Percentiles rank a stretch among this genome's conserved stretches.
These are phyloP conservation scores for Syncephalastrum monosporum DNA, from an alignment of 371 early-diverging fungal species.

Conservation along the genomic window DNA sequence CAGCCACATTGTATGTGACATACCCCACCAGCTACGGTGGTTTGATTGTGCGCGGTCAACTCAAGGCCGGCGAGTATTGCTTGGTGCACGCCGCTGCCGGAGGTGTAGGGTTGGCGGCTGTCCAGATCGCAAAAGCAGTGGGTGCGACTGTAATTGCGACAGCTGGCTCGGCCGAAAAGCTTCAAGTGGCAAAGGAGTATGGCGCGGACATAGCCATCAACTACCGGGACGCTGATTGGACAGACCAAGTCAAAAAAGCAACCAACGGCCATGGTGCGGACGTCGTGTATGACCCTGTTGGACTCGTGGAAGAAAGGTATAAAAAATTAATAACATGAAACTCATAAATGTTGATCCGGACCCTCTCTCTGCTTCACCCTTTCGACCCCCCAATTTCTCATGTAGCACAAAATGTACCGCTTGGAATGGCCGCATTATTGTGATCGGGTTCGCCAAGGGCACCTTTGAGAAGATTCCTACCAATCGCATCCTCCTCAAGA, in stretches of 20 bases:
- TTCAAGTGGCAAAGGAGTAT: constrained; percentile 57
- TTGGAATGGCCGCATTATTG: constrained; percentile 79
- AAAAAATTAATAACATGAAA: too few relatives aligned
- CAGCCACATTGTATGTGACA: constrained; percentile 74
- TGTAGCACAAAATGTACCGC: constrained; percentile 64
- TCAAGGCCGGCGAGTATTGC: constrained; percentile 60
- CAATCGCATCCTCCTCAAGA: constrained; percentile 80
- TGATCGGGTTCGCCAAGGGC: constrained; percentile 87
- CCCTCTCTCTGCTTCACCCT: too few relatives aligned
- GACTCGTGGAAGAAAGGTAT: constrained; percentile 62
- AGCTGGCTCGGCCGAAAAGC: constrained; percentile 70
- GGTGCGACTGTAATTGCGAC: constrained; percentile 86
- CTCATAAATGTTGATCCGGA: too few relatives aligned
- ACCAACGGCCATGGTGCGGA: constrained; percentile 68
- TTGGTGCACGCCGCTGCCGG: constrained; percentile 82
- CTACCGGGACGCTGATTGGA: constrained; percentile 78
- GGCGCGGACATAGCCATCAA: constrained; percentile 80
- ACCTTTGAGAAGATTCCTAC: constrained; percentile 75
- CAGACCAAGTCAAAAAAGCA: constrained; percentile 60
- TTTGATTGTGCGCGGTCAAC: constrained; percentile 60
- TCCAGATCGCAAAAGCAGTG: constrained; percentile 64
- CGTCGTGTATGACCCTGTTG: constrained; percentile 79
- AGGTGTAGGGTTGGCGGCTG: constrained; percentile 63
- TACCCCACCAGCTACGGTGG: constrained; percentile 82
- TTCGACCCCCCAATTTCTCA: not conserved